Base-by-base conservation (phyloP, 495 filamentous ascomycete genomes). In the Lichina pygmaea region DNA sequence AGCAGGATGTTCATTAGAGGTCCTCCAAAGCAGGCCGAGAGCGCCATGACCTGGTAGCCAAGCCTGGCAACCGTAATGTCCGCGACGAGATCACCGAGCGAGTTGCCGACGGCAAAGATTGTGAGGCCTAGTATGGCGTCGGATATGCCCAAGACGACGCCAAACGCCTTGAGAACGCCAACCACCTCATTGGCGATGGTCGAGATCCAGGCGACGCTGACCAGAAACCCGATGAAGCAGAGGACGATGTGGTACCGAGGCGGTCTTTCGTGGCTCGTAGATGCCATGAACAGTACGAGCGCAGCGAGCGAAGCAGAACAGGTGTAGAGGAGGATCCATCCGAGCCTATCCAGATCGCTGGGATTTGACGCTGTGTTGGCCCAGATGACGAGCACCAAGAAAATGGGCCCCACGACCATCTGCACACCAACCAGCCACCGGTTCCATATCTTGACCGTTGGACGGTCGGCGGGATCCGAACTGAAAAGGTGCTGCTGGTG, bases 1-100 rank as follows among this genome's bases (percentile, higher is more conserved):
- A 99, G 72, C 0, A 99, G 62, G 45, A 99, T 99, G 53, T 99
- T 99, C 24, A 99, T 68, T 82, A 99, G 83, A 0, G 91, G 91
- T 0, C 91, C 91, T 12, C 91, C 91, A 53, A 95, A 95, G 54
- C 91, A 99, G 31, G 91, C 91, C 1, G 73, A 75, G 47, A 99
- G 66, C 7, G 91, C 91, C 91, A 99, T 99, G 39, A 95, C 85
- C 0, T 91, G 91, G 59, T 85, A 93, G 0, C 91, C 89, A 0
- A 95, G 68, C 11, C 81, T 66, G 8, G 91, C 91, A 34, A 99
- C 79, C 0, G 91, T 99, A 46, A 94, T 75, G 51, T 99, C 81
- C 7, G 91, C 85, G 5, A 99, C 85, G 0, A 99, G 65, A 53
- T 99, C 91, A 9, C 91, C 86, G 7, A 95, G 65, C 2, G 82